These are phyloP conservation scores for Canna indica DNA, from an alignment of 176 grass and related monocot species.

Conservation along the genomic window DNA sequence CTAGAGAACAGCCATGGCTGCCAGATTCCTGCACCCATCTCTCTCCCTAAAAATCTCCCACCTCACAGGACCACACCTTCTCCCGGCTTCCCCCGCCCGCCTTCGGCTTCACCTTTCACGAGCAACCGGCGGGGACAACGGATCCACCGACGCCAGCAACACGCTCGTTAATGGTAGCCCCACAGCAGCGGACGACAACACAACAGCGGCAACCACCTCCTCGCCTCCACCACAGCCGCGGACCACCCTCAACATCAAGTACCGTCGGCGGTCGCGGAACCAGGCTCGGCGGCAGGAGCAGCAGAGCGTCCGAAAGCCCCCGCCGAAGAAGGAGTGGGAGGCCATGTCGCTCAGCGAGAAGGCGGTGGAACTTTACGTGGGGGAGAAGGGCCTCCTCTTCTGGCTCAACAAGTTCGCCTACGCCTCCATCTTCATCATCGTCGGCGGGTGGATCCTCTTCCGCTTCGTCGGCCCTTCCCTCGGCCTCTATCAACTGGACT, in stretches of 20 bases:
- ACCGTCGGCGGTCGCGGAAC: slow-evolving; percentile 29
- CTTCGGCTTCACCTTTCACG: neutral
- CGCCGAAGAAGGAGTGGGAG: slow-evolving; percentile 58
- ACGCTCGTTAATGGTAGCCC: neutral
- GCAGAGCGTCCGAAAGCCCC: slow-evolving; percentile 8
- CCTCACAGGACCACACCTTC: neutral
- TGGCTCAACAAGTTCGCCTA: slow-evolving; percentile 98
- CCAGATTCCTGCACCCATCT: slow-evolving; percentile 2
- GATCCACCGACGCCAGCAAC: neutral
- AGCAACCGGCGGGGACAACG: slow-evolving; percentile 1
- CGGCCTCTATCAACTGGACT: slow-evolving; percentile 78
- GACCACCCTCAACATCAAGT: slow-evolving; percentile 30
- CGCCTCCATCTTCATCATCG: slow-evolving; percentile 72
- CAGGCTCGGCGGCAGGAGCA: slow-evolving; percentile 16
- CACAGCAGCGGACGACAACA: slow-evolving; percentile 18
- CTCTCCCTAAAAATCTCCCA: neutral
- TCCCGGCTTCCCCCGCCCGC: neutral
- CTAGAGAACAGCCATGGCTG: neutral
- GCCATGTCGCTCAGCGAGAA: slow-evolving; percentile 71
- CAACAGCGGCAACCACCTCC: slow-evolving; percentile 18
- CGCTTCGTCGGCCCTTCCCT: slow-evolving; percentile 75
- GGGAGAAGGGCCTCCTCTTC: slow-evolving; percentile 81
- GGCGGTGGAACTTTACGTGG: slow-evolving; percentile 69
- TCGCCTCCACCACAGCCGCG: slow-evolving; percentile 23
- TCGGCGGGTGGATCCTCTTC: slow-evolving; percentile 80